Evolutionary conservation across 805 yeast genomes (phyloP).

Genomic region (Wickerhamomyces xylosicus): DNA sequence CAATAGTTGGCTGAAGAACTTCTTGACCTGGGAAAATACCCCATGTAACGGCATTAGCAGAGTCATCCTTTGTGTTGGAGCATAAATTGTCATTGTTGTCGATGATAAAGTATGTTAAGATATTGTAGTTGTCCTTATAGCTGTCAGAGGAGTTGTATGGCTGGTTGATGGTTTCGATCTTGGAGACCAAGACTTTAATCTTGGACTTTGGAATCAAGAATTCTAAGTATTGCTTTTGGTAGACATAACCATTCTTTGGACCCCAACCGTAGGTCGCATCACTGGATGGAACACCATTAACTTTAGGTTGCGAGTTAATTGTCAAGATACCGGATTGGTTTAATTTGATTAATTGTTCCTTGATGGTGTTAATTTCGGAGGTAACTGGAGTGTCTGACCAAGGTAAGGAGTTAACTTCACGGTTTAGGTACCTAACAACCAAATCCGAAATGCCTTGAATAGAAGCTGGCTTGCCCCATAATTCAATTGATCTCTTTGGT

Average conservation of each 20-base stretch:
- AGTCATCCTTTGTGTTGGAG: slow-evolving; percentile 62
- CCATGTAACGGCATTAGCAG: slow-evolving; percentile 95
- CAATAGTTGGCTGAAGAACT: slow-evolving; percentile 91
- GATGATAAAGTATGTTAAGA: slow-evolving; percentile 73
- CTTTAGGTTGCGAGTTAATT: slow-evolving; percentile 89
- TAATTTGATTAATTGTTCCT: slow-evolving; percentile 46
- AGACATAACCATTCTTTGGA: slow-evolving; percentile 84
- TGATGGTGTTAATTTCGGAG: slow-evolving; percentile 59
- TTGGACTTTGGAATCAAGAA: slow-evolving; percentile 57
- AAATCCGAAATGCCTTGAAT: slow-evolving; percentile 51
- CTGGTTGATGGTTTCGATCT: slow-evolving; percentile 37
- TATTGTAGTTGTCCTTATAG: slow-evolving; percentile 27
- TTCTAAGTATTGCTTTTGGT: slow-evolving; percentile 90
- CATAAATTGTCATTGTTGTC: slow-evolving; percentile 41
- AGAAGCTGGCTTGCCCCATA: slow-evolving; percentile 79
- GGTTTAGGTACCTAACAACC: slow-evolving; percentile 59
- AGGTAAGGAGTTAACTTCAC: slow-evolving; percentile 68
- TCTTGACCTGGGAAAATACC: slow-evolving; percentile 96
- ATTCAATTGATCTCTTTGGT: slow-evolving; percentile 63
- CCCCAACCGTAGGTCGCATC: slow-evolving; percentile 89
- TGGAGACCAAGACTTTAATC: slow-evolving; percentile 26
- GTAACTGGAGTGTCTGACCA: slow-evolving; percentile 93
- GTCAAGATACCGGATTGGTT: slow-evolving; percentile 66
- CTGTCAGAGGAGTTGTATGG: slow-evolving; percentile 14
- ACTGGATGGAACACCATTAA: slow-evolving; percentile 66